phyloP scores from a whole-genome alignment of 257 asterid genomes.

The Lantana camara region DNA sequence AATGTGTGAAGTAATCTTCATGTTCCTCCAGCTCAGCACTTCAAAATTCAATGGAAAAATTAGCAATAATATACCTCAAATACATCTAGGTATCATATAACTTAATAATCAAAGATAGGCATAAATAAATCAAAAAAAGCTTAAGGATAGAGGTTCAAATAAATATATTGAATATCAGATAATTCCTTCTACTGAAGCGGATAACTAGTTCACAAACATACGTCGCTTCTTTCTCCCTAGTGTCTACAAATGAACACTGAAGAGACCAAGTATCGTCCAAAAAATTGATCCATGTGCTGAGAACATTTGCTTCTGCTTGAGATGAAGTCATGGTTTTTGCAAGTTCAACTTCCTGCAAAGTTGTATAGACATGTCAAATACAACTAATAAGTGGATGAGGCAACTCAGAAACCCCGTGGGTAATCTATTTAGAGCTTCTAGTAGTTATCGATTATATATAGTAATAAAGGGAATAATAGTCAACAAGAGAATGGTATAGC shows the following conservation, averaged over 20 bases:
- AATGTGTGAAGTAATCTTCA: slow-evolving; percentile 72
- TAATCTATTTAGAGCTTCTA: slow-evolving; percentile 20
- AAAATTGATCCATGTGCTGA: slow-evolving; percentile 84
- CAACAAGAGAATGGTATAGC: slow-evolving; percentile 16
- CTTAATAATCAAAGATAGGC: slow-evolving; percentile 4
- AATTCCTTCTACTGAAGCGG: slow-evolving; percentile 18
- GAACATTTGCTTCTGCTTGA: slow-evolving; percentile 68
- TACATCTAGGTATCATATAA: slow-evolving; percentile 6
- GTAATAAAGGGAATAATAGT: slow-evolving; percentile 16
- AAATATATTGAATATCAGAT: slow-evolving; percentile 14
- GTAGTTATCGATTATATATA: not conserved
- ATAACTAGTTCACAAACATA: slow-evolving; percentile 37
- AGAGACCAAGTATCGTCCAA: slow-evolving; percentile 96
- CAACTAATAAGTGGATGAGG: slow-evolving; percentile 16
- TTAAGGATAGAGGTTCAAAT: slow-evolving; percentile 14
- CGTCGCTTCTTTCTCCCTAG: slow-evolving; percentile 67
- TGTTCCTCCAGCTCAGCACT: slow-evolving; percentile 90
- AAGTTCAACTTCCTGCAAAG: slow-evolving; percentile 80
- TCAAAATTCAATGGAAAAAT: slow-evolving; percentile 34
- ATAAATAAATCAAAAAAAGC: slow-evolving; percentile 16
- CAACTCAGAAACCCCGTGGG: slow-evolving; percentile 14
- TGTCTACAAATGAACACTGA: slow-evolving; percentile 72
- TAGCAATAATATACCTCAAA: slow-evolving; percentile 28
- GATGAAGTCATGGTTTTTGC: slow-evolving; percentile 68
- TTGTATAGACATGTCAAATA: slow-evolving; percentile 26